These are phyloP conservation scores for Kazachstania viticola DNA, from an alignment of 805 yeast species.

Conservation along the genomic window DNA sequence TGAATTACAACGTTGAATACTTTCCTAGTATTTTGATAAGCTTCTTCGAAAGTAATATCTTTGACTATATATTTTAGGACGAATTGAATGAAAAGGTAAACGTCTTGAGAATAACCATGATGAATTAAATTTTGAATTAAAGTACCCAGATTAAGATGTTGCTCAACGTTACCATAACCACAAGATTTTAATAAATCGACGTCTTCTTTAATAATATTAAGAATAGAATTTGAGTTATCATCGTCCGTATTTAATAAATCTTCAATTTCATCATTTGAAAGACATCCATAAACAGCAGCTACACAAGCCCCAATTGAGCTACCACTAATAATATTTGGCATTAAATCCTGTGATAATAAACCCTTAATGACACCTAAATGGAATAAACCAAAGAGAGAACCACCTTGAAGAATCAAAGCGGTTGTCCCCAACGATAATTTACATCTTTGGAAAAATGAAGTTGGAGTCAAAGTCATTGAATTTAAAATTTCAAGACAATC, in stretches of 20 bases:
- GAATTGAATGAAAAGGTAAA: slow-evolving; percentile 64
- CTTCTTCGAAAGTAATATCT: slow-evolving; percentile 86
- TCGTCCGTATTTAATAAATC: slow-evolving; percentile 32
- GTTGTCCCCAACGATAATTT: slow-evolving; percentile 79
- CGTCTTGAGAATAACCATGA: slow-evolving; percentile 80
- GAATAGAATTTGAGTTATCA: slow-evolving; percentile 20
- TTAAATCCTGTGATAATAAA: slow-evolving; percentile 55
- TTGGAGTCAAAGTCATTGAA: slow-evolving; percentile 36
- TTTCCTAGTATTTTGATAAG: slow-evolving; percentile 66
- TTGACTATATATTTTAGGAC: slow-evolving; percentile 61
- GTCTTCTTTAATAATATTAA: slow-evolving; percentile 41
- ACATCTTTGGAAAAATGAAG: slow-evolving; percentile 77
- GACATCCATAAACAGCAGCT: slow-evolving; percentile 72
- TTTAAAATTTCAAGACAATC: slow-evolving; percentile 61
- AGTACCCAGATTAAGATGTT: slow-evolving; percentile 38
- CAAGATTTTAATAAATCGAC: slow-evolving; percentile 46
- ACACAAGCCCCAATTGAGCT: slow-evolving; percentile 91
- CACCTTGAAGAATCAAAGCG: slow-evolving; percentile 87
- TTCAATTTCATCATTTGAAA: slow-evolving; percentile 52
- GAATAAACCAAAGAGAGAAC: slow-evolving; percentile 86
- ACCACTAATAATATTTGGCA: slow-evolving; percentile 83
- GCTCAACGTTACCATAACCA: slow-evolving; percentile 29
- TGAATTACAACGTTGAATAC: slow-evolving; percentile 77
- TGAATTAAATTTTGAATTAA: slow-evolving; percentile 64
- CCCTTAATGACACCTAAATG: slow-evolving; percentile 90